Evolutionary conservation across 768 basidiomycete species (phyloP).

Genomic region (Leucogyrophana mollusca): DNA sequence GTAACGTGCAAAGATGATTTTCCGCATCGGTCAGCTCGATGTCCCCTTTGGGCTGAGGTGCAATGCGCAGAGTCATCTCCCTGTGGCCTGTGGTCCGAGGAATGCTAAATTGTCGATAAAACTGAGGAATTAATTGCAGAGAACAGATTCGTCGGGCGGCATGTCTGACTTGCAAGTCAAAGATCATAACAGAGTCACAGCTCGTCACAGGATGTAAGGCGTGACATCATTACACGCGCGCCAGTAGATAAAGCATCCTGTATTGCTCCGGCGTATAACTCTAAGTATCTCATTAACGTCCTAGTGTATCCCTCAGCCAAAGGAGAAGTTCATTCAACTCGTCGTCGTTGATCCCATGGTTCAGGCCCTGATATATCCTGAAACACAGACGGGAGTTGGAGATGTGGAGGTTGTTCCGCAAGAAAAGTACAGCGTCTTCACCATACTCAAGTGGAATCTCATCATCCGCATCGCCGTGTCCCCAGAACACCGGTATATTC

Average conservation of each 20-base stretch:
- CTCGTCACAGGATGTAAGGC: too few relatives aligned
- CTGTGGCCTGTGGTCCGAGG: conserved; percentile 7
- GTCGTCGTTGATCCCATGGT: conserved; percentile 31
- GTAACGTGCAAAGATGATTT: conserved; percentile 65
- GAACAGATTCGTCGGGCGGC: too few relatives aligned
- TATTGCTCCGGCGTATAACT: too few relatives aligned
- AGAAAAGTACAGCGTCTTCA: conserved; percentile 31
- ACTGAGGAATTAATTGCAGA: background rate
- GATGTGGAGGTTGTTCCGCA: conserved; percentile 27
- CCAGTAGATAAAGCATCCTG: too few relatives aligned
- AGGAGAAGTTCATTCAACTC: conserved; percentile 32
- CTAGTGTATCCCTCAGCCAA: conserved; percentile 21
- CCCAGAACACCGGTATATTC: conserved; percentile 41
- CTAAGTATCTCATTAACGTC: conserved; percentile 8
- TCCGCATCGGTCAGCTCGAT: conserved; percentile 70
- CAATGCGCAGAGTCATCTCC: conserved; percentile 32
- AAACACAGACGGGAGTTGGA: conserved; percentile 17
- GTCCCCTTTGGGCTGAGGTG: conserved; percentile 27
- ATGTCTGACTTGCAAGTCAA: too few relatives aligned
- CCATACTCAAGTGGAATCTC: conserved; percentile 37
- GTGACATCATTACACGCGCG: too few relatives aligned
- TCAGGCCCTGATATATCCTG: conserved; percentile 30
- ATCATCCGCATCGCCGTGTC: conserved; percentile 36
- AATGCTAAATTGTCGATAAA: conserved; percentile 2
- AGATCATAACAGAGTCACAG: too few relatives aligned